Percentiles rank a stretch among this genome's conserved stretches.
Evolutionary conservation across 139 green algal genomes (phyloP).

Genomic region (Trebouxia sp.): DNA sequence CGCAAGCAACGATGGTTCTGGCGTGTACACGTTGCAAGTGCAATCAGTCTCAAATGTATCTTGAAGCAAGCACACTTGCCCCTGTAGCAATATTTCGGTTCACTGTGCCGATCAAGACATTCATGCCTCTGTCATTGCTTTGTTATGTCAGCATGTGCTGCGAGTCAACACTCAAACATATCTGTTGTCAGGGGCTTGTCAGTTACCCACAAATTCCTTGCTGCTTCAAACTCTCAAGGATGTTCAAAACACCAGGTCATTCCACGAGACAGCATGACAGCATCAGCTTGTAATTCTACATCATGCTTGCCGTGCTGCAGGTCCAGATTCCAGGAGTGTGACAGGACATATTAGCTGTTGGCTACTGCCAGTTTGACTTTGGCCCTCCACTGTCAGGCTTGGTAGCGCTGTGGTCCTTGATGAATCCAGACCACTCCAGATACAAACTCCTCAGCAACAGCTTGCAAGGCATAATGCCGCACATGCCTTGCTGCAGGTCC

Average conservation of each 20-base stretch:
- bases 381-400: slow-evolving; percentile 42
- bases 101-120: too few relatives aligned
- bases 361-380: slow-evolving; percentile 34
- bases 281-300: not conserved
- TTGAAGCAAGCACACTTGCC: not conserved
- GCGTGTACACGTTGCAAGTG: too few relatives aligned
- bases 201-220: not conserved
- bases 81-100: not conserved
- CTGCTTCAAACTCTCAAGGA: not conserved
- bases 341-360: slow-evolving; percentile 27
- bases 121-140: too few relatives aligned
- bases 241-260: too few relatives aligned
- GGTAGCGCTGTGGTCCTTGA: slow-evolving; percentile 82
- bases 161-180: too few relatives aligned
- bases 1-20: too few relatives aligned
- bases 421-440: slow-evolving; percentile 73
- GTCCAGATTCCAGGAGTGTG: not conserved
- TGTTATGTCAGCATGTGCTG: too few relatives aligned
- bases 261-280: not conserved
- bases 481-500: not conserved
- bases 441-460: not conserved
- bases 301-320: not conserved
- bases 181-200: too few relatives aligned
- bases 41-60: too few relatives aligned
- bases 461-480: too few relatives aligned